A percentile compares a stretch with the other conserved stretches of the same genome.
These are phyloP conservation scores for Passiflora organensis DNA, from an alignment of 345 rosid genomes.

Conservation along the genomic window DNA sequence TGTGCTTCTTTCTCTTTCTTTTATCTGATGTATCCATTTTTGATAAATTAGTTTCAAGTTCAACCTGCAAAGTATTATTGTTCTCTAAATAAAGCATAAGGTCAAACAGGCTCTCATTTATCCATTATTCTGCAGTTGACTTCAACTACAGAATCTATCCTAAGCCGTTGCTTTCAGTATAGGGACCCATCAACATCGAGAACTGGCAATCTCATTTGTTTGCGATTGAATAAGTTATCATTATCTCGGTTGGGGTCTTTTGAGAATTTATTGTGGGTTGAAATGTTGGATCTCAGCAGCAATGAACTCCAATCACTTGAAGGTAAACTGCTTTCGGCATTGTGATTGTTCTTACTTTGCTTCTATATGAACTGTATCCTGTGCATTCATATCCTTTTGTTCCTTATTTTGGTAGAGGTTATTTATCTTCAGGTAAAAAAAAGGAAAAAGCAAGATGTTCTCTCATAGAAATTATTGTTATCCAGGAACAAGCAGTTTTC, in stretches of 20 bases:
- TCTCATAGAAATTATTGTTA: too few relatives aligned
- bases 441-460: background rate
- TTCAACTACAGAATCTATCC: conserved; percentile 45
- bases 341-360: background rate
- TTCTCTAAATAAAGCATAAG: conserved; percentile 1
- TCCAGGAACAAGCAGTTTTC: too few relatives aligned
- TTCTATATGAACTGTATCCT: background rate
- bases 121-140: conserved; percentile 51
- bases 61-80: too few relatives aligned
- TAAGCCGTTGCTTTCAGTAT: conserved; percentile 44
- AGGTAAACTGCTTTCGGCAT: conserved; percentile 39
- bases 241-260: conserved; percentile 62
- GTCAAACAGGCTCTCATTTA: conserved; percentile 11
- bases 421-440: too few relatives aligned
- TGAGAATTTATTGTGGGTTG: conserved; percentile 79
- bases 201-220: conserved; percentile 33
- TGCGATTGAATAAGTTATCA: conserved; percentile 69
- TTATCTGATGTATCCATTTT: too few relatives aligned
- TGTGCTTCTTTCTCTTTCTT: too few relatives aligned
- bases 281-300: conserved; percentile 81
- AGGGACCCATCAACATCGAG: conserved; percentile 23
- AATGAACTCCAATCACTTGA: conserved; percentile 77
- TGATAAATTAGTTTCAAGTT: too few relatives aligned
- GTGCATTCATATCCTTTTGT: background rate
- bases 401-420: background rate